Base-by-base conservation (phyloP, 1,139 yeast genomes). In the Taphrina communis region DNA sequence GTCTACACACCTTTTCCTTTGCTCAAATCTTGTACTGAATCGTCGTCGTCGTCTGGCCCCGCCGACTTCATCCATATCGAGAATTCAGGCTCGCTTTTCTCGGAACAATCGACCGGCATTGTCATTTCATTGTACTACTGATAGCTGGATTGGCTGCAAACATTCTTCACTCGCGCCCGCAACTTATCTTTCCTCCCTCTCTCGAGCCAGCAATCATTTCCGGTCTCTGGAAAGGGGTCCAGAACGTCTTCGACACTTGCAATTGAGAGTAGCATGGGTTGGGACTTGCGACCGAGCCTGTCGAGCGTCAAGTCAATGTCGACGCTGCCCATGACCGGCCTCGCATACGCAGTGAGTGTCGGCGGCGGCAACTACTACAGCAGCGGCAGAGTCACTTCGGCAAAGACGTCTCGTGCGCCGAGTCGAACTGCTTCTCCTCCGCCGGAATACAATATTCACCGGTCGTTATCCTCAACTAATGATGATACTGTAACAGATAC, bases 261-360 rank as follows among this genome's bases (percentile, higher is more conserved):
- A 25, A 25, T 25, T 25, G 2, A 17, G 31, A 25, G 4, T 6
- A 39, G 17, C 2, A 58, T 58, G 62, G 62, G 25, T 42, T 58
- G 62, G 62, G 62, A 58, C 25, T 41, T 58, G 39, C 62, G 62
- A 6, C 62, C 62, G 21, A 42, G 52, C 14, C 39, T 58, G 42
- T 31, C 62, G n/a, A 58, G 36, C 21, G 62, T 58, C 42, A 21
- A 53, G 35, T 58, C 62, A 7, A 31, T 58, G 42, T 58, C 62
- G 19, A 14, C 52, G 2, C 21, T 58, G 12, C 62, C 62, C n/a
- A 58, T 58, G 53, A 35, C 62, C 8, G 62, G 62, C 2, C 25
- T 58, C 31, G 53, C 51, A 9, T 58, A 58, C 53, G 62, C 62
- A 42, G 51, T 42, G 14, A 36, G 19, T 21, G 31, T 25, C 31